Percentiles rank a stretch among this genome's conserved stretches.
These are phyloP conservation scores for Clonostachys rosea DNA, from an alignment of 2,329 filamentous ascomycete species.

Conservation along the genomic window DNA sequence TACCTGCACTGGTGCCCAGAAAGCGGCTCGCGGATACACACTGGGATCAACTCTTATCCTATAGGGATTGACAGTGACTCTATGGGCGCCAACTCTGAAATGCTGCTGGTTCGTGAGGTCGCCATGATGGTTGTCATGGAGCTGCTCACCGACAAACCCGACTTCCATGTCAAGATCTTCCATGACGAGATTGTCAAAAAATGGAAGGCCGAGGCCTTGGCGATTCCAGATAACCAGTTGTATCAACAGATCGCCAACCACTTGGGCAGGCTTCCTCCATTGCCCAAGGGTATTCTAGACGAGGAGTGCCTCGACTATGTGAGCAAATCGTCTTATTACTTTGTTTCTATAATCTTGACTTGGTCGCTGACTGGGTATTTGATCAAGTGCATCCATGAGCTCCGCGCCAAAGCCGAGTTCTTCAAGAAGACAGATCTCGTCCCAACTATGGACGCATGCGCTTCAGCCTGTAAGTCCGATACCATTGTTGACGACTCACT, in stretches of 20 bases:
- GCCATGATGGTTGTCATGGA: conserved; percentile 14
- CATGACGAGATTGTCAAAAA: conserved; percentile 8
- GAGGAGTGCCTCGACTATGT: not conserved
- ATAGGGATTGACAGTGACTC: no score
- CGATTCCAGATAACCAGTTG: not conserved
- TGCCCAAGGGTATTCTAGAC: not conserved
- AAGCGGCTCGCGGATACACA: no score
- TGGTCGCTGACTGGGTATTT: not conserved
- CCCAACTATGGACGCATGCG: conserved; percentile 11
- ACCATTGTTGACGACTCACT: conserved; percentile 5
- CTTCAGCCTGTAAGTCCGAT: conserved; percentile 13
- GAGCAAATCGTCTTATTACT: not conserved
- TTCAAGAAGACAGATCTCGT: conserved; percentile 30
- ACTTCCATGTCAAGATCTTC: conserved; percentile 11
- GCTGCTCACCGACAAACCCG: conserved; percentile 11
- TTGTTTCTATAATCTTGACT: not conserved
- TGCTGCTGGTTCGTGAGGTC: conserved; percentile 3
- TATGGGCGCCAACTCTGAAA: no score
- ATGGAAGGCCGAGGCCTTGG: conserved; percentile 9
- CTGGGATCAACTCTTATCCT: no score
- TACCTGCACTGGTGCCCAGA: no score
- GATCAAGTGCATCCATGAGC: conserved; percentile 19
- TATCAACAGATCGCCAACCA: not conserved
- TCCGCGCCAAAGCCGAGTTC: conserved; percentile 38
- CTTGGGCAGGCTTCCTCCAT: no score